These are phyloP conservation scores for Phalaenopsis aphrodite DNA, from an alignment of 106 monocot genomes.

Conservation along the genomic window DNA sequence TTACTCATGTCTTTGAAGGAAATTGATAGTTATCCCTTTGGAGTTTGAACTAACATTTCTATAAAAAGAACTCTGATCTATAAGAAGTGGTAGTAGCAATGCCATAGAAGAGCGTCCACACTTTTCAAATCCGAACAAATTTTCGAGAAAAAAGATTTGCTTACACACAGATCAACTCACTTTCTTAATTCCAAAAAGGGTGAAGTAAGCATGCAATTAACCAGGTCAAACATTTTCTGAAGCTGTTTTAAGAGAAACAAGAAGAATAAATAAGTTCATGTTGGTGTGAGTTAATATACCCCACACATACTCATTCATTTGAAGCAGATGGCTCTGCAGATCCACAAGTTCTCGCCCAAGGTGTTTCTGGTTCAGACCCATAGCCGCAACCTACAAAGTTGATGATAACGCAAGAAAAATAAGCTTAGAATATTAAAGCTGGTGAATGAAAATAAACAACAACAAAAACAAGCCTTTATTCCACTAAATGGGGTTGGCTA, in stretches of 20 bases:
- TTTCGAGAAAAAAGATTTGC: background rate
- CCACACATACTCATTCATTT: constrained; percentile 75
- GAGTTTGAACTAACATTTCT: background rate
- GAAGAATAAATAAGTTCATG: background rate
- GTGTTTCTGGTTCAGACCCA: constrained; percentile 76
- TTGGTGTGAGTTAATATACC: constrained; percentile 6
- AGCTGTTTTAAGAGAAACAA: background rate
- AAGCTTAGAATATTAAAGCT: background rate
- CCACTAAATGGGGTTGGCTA: no score
- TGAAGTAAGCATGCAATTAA: background rate
- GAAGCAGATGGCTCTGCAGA: constrained; percentile 45
- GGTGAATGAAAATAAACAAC: background rate
- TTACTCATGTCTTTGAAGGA: background rate
- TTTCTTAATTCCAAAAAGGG: background rate
- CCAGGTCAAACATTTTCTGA: background rate
- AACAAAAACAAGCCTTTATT: background rate
- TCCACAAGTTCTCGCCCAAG: constrained; percentile 66
- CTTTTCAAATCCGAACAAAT: background rate
- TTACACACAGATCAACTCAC: background rate
- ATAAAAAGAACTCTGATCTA: background rate
- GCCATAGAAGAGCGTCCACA: background rate
- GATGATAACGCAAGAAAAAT: background rate
- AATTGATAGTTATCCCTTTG: background rate
- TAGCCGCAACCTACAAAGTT: constrained; percentile 68
- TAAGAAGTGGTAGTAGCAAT: background rate